Conservation (phyloP, 192 early-diverging fungal species). For the Gryganskiella cystojenkinii region DNA sequence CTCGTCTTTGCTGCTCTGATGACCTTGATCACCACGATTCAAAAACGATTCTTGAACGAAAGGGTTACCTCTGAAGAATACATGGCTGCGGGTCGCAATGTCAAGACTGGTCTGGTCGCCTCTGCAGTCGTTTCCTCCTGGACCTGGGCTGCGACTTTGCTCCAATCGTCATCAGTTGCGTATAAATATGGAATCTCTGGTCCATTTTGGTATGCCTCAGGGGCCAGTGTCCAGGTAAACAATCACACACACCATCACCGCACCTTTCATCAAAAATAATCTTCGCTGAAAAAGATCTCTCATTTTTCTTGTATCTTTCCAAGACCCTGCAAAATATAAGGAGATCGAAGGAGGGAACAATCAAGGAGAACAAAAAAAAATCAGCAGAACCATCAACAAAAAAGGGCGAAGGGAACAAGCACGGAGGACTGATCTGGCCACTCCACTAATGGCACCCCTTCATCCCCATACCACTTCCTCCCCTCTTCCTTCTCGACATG, state of each 20-base stretch:
- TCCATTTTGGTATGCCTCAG: conserved; percentile 76
- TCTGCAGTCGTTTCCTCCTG: conserved; percentile 75
- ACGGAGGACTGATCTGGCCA: no score
- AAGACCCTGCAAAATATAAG: no score
- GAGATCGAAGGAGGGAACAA: no score
- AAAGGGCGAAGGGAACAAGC: no score
- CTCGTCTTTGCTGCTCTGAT: conserved; percentile 69
- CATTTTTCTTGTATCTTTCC: neutral
- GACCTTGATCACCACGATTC: conserved; percentile 70
- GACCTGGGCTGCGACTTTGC: conserved; percentile 77
- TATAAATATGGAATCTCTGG: conserved; percentile 76
- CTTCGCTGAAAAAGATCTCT: neutral
- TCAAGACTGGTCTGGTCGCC: conserved; percentile 77
- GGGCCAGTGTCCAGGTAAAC: conserved; percentile 70
- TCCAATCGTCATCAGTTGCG: conserved; percentile 76
- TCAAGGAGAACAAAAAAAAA: no score
- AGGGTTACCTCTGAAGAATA: conserved; percentile 72
- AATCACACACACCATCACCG: no score
- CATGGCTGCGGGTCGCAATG: conserved; percentile 72
- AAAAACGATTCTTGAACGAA: conserved; percentile 74
- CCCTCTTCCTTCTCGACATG: neutral
- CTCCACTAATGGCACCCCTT: neutral
- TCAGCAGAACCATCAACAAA: no score
- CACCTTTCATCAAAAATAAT: no score
- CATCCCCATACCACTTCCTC: neutral